These are phyloP conservation scores for Fusarium sp. DNA, from an alignment of 2,329 filamentous ascomycete species.

Conservation along the genomic window DNA sequence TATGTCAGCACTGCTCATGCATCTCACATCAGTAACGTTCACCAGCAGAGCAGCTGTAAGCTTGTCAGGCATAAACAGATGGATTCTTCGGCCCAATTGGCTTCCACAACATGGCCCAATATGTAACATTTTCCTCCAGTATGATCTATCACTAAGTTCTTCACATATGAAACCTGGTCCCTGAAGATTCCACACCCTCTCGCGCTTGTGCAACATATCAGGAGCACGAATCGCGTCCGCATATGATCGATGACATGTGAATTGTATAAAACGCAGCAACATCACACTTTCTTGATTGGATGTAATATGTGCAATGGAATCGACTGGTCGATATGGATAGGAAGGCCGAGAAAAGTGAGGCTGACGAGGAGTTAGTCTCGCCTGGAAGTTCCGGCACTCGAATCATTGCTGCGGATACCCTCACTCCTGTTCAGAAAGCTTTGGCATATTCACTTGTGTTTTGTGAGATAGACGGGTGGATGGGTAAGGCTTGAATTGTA, in stretches of 20 bases:
- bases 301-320: neutral
- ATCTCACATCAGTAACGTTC: neutral
- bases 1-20: neutral
- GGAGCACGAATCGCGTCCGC: neutral
- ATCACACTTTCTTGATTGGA: slow-evolving; percentile 4
- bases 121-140: neutral
- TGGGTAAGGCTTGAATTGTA: neutral
- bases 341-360: slow-evolving; percentile 18
- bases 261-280: neutral
- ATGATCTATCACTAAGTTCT: slow-evolving; percentile 5
- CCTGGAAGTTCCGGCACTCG: neutral
- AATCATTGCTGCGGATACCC: slow-evolving; percentile 2
- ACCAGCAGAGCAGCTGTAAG: neutral
- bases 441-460: neutral
- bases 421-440: neutral
- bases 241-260: slow-evolving; percentile 7
- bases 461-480: neutral
- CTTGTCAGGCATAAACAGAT: neutral
- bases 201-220: slow-evolving; percentile 3
- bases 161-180: slow-evolving; percentile 9
- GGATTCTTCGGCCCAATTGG: neutral
- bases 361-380: slow-evolving; percentile 8
- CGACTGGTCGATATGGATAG: neutral
- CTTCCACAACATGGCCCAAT: neutral
- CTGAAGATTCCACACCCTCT: slow-evolving; percentile 7